Percentiles rank a stretch among this genome's conserved stretches.
Evolutionary conservation across 2,329 filamentous ascomycete genomes (phyloP).

Genomic region (Cytospora paraplurivora): DNA sequence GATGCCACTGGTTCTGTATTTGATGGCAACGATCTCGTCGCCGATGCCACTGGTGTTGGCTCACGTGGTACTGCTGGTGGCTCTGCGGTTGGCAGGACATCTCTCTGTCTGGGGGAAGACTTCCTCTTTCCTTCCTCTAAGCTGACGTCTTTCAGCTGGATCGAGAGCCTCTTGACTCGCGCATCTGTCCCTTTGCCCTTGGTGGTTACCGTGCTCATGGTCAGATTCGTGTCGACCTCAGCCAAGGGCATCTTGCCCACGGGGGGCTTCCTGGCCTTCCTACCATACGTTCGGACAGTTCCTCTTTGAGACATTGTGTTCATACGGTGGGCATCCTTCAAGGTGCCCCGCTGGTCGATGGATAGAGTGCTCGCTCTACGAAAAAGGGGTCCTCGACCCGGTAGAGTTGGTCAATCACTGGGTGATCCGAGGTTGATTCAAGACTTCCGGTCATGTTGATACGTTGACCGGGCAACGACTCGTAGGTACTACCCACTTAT

Average conservation of each 20-base stretch:
- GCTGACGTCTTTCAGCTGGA: conserved; percentile 31
- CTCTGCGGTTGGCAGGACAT: background rate
- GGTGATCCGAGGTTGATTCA: background rate
- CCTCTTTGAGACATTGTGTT: conserved; percentile 25
- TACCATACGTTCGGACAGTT: conserved; percentile 48
- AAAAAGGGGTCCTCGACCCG: background rate
- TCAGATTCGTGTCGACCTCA: conserved; percentile 37
- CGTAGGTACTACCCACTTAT: background rate
- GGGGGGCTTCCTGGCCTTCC: conserved; percentile 45
- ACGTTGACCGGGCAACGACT: conserved; percentile 16
- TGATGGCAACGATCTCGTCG: too few relatives aligned
- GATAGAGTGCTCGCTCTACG: background rate
- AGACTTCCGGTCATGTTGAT: background rate
- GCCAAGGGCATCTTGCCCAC: conserved; percentile 34
- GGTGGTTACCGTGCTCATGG: conserved; percentile 34
- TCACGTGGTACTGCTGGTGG: background rate
- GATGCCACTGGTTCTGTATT: too few relatives aligned
- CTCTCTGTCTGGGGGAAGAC: background rate
- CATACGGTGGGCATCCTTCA: conserved; percentile 26
- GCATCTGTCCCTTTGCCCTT: conserved; percentile 30
- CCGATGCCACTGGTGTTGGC: too few relatives aligned
- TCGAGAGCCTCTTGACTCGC: conserved; percentile 31
- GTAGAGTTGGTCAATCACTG: background rate
- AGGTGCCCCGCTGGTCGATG: background rate
- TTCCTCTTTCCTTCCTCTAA: conserved; percentile 25